Evolutionary conservation across 768 basidiomycete species (phyloP), one percentile per base, ranked within the genome.

Genomic region (Trametopsis cervina): DNA sequence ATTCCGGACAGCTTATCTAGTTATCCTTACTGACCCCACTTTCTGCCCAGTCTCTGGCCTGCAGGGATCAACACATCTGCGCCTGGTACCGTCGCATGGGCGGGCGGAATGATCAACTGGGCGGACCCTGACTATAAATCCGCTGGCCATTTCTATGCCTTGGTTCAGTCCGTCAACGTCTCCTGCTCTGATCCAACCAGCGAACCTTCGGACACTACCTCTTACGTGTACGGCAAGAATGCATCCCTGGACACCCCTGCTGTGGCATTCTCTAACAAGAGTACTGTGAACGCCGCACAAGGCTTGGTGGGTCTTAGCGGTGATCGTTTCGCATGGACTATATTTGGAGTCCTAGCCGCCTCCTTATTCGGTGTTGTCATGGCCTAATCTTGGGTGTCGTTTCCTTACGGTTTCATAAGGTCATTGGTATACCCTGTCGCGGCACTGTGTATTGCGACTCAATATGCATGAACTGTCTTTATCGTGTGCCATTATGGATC

Each of bases 81-180:
- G 6, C 65, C 69, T 42, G 90, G 90, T 21, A 90, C 85, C 6
- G 66, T 94, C 26, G 57, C 76, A 47, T 94, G 90, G 89, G 74
- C 81, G 13, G 87, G 86, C 52, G 89, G 82, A 37, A 73, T 87
- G 78, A 88, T 90, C 66, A 69, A 89, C 69, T 93, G 85, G 83
- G 57, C 69, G 17, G 80, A 91, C 61, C 78, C 85, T 25, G 89
- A 92, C 63, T 92, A 89, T 63, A 49, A 65, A 43, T 61, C 83
- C 12, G 81, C 85, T 17, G 84, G 87, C 39, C 81, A 89, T 61
- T 89, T 86, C 63, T 84, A 83, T 55, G 75, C 80, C 5, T 67
- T 78, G 52, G 69, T 84, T 53, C 66, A 78, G 55, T 79, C 78
- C 3, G 73, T 89, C 44, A 68, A 76, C 18, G 67, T 90, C 58